Conservation (phyloP, 805 yeast genomes). For the Komagataella phaffii region DNA sequence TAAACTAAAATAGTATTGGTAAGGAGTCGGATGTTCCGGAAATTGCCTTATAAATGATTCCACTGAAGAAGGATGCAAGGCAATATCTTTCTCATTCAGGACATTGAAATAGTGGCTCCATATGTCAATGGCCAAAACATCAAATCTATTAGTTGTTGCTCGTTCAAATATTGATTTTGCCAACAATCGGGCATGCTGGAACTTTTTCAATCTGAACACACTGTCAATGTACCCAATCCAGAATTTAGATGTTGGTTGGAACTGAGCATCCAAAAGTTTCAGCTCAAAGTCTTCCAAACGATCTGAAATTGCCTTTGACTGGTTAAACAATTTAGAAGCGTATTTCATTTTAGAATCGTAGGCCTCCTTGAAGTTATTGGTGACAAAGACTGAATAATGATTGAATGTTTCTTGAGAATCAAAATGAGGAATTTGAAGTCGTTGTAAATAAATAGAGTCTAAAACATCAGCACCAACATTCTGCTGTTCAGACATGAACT, state of each 20-base stretch:
- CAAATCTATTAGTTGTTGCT: conserved; percentile 8
- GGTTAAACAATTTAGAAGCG: conserved; percentile 19
- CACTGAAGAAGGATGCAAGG: conserved; percentile 1
- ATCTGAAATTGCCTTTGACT: conserved; percentile 16
- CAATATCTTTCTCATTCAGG: conserved; percentile 4
- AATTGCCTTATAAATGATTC: background rate
- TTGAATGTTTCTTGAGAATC: conserved; percentile 25
- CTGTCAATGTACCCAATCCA: conserved; percentile 8
- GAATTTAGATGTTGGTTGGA: conserved; percentile 6
- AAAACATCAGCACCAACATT: conserved; percentile 4
- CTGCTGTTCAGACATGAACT: background rate
- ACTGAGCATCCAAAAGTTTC: conserved; percentile 3
- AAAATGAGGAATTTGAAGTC: conserved; percentile 27
- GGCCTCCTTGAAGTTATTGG: conserved; percentile 12
- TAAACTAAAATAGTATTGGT: background rate
- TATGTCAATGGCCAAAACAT: conserved; percentile 8
- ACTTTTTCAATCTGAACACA: conserved; percentile 4
- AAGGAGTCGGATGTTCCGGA: conserved; percentile 1
- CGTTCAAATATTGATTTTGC: conserved; percentile 17
- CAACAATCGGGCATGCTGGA: conserved; percentile 3
- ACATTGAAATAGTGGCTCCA: conserved; percentile 18
- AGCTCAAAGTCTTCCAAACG: conserved; percentile 23
- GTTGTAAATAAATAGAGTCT: conserved; percentile 12
- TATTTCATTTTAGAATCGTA: conserved; percentile 23
- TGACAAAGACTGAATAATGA: conserved; percentile 25